These are phyloP conservation scores for Immersiporthe knoxdaviesiana DNA, from an alignment of 2,329 filamentous ascomycete species.

Conservation along the genomic window DNA sequence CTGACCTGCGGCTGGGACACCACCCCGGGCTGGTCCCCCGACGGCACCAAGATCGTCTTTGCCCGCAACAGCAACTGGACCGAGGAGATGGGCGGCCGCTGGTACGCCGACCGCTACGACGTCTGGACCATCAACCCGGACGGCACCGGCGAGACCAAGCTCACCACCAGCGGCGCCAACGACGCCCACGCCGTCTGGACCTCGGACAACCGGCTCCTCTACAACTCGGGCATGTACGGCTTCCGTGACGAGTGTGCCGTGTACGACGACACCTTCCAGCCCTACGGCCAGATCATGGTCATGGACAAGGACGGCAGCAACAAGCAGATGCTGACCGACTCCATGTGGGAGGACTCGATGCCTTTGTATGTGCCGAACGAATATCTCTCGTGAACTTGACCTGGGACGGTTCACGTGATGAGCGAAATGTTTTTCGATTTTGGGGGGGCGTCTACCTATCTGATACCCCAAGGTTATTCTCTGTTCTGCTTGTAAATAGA, in stretches of 20 bases:
- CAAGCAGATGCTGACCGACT: constrained; percentile 38
- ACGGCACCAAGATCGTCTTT: constrained; percentile 45
- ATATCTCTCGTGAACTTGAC: constrained; percentile 12
- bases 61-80: constrained; percentile 39
- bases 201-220: constrained; percentile 46
- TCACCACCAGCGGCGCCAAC: constrained; percentile 43
- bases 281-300: constrained; percentile 48
- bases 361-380: constrained; percentile 32
- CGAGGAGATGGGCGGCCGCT: constrained; percentile 15
- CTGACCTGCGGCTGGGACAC: constrained; percentile 46
- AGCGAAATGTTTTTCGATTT: not conserved
- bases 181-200: constrained; percentile 51
- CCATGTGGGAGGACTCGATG: constrained; percentile 41
- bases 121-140: constrained; percentile 47
- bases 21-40: constrained; percentile 44
- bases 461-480: not conserved
- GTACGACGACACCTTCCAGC: constrained; percentile 50
- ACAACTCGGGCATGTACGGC: constrained; percentile 46
- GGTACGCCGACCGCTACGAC: constrained; percentile 40
- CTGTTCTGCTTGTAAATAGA: not conserved
- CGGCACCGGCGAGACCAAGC: constrained; percentile 40
- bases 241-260: constrained; percentile 46
- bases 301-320: constrained; percentile 47
- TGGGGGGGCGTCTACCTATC: not conserved
- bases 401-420: not conserved